Evolutionary conservation across 108 stramenopile genomes (phyloP), one percentile per base, ranked within the genome.

Genomic region (Nannochloropsis oceanica): DNA sequence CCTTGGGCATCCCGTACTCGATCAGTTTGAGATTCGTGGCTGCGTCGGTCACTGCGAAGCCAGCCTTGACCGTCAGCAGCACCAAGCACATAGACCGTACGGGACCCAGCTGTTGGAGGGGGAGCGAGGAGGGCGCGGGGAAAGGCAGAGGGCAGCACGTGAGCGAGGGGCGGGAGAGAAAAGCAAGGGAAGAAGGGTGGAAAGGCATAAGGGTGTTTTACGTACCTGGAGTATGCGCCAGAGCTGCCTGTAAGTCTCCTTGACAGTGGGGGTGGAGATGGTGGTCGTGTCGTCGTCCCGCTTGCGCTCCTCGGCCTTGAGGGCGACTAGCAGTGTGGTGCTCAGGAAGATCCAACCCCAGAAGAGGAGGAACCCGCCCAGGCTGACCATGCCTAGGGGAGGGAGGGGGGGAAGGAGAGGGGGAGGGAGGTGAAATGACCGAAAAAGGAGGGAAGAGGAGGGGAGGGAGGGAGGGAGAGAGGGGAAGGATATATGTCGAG

Each of bases 301-400:
- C 3, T 91, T 92, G 26, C 87, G 82, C 25, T 87, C 80, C 88
- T 97, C 97, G 26, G 87, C 87, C 89, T 98, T 97, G 91, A 97
- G 59, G 59, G 59, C 59, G 44, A 99, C 96, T 34, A 93, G 85
- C 8, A 91, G 84, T 0, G 99, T 99, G 22, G 95, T 94, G 18
- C 86, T 87, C 27, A 98, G 84, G 94, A 99, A 99, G 84, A 96
- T 92, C 12, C 85, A 87, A 11, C 97, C 99, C 96, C 97, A 97
- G 87, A 94, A 93, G 81, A 89, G 85, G 18, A 99, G 93, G 87
- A 99, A 99, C 14, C 90, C 91, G 25, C 94, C 93, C 22, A 99
- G 89, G 80, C 92, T 92, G 12, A 99, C 94, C 43, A 92, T 44
- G 14, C 86, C 86, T 92, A 93, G 79, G 94, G 86, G 94, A 92